A percentile compares a stretch with the other conserved stretches of the same genome.
Conservation (phyloP, 1,284 basidiomycete species). For the Abortiporus biennis region DNA sequence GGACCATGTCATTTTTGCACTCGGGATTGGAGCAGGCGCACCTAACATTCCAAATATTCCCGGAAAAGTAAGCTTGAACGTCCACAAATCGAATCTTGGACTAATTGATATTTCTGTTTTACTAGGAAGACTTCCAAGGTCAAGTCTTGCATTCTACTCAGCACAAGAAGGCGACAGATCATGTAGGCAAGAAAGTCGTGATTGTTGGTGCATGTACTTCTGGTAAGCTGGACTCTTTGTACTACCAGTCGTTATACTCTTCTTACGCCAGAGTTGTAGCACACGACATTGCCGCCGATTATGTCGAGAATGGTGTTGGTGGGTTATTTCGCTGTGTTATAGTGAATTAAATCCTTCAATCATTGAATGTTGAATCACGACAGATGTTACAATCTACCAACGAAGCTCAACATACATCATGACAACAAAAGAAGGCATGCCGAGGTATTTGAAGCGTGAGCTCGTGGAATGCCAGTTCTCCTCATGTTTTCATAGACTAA, state of each 20-base stretch:
- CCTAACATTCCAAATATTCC: conserved; percentile 39
- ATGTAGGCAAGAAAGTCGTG: conserved; percentile 40
- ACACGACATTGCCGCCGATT: conserved; percentile 24
- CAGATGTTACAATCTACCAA: conserved; percentile 60
- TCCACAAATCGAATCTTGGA: no score
- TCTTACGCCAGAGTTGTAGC: conserved; percentile 34
- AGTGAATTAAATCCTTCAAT: conserved; percentile 49
- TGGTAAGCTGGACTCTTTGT: no score
- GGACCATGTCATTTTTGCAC: conserved; percentile 52
- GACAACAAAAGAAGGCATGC: conserved; percentile 39
- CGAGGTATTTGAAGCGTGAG: conserved; percentile 27
- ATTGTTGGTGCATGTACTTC: conserved; percentile 45
- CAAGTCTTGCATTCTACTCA: conserved; percentile 35
- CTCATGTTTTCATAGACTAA: conserved; percentile 16
- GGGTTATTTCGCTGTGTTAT: conserved; percentile 27
- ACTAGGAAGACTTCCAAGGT: conserved; percentile 33
- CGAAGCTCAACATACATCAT: conserved; percentile 59
- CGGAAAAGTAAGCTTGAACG: no score
- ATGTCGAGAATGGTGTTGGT: conserved; percentile 19
- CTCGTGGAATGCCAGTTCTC: conserved; percentile 31
- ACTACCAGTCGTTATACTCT: no score
- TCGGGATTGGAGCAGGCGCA: conserved; percentile 43
- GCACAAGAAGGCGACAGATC: conserved; percentile 34
- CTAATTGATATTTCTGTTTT: no score
- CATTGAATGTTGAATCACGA: conserved; percentile 52